Base-by-base conservation (phyloP, 2,329 filamentous ascomycete genomes). In the Beauveria caledonica region DNA sequence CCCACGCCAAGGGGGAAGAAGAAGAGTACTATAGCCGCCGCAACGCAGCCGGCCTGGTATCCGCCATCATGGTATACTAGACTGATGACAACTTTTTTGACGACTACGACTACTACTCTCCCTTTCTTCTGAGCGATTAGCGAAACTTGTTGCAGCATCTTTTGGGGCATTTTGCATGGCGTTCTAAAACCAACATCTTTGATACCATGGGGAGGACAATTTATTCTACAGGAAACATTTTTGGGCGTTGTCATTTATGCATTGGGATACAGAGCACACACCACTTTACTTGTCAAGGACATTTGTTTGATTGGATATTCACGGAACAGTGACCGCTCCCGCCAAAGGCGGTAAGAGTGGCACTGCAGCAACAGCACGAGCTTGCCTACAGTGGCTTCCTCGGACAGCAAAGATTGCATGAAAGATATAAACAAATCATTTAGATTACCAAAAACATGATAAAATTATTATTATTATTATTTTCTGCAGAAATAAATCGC, bases 61-160 rank as follows among this genome's bases (percentile, higher is more conserved):
- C 81, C 58, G 73, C 80, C 69, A 82, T 85, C 73, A 79, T 80
- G 65, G 80, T 83, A 66, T 84, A 83, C 73, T 85, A 78, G 61
- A 59, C 45, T 13, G 10, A 48, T 33, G 23, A 23, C 57, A 51
- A 58, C 48, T 46, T 5, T 5, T 8, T 23, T 39, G 36, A 19
- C 36, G 36, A 29, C 21, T 39, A 45, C 42, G 40, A 36, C 33
- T 36, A 36, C 33, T 33, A 36, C 33, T 15, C 33, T 36, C 13
- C 2, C 2, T 36, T 36, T 15, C 33, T 36, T 15, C 45, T 11
- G 11, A 56, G 54, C 50, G 29, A 50, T 44, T 17, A 42, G 53
- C 40, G 21, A 48, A 27, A 36, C 51, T 42, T 42, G 48, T 56
- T 49, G 58, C 60, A 53, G 57, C 56, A 64, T 57, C 15, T 49